phyloP scores from a whole-genome alignment of 148 eudicot genomes.

The Nyssa sinensis region DNA sequence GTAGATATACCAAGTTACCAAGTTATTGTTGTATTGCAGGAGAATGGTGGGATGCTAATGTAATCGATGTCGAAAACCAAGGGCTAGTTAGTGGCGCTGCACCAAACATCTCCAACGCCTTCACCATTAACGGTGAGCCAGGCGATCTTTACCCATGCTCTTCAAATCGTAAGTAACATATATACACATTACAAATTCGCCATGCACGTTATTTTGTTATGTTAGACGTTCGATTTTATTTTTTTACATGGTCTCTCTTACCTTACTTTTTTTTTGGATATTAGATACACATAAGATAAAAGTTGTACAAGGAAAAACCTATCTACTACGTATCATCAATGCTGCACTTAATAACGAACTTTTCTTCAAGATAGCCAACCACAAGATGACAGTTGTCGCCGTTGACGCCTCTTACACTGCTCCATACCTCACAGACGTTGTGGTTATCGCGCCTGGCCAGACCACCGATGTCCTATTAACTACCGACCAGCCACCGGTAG shows the following conservation, averaged over 20 bases:
- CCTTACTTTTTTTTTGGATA: neutral
- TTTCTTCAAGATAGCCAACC: constrained; percentile 71
- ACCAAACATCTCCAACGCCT: constrained; percentile 58
- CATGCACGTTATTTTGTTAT: neutral
- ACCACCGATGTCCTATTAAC: constrained; percentile 64
- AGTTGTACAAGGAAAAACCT: constrained; percentile 54
- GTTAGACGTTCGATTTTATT: neutral
- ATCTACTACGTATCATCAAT: constrained; percentile 69
- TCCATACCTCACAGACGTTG: constrained; percentile 47
- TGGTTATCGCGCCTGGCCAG: constrained; percentile 67
- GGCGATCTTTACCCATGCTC: constrained; percentile 64
- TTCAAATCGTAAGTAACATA: constrained; percentile 37
- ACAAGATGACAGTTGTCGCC: constrained; percentile 65
- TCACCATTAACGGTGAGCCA: constrained; percentile 63
- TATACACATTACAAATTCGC: neutral
- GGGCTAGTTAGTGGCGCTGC: constrained; percentile 40
- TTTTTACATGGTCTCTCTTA: neutral
- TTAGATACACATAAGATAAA: constrained; percentile 40
- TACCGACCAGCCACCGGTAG: constrained; percentile 36
- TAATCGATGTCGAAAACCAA: constrained; percentile 36
- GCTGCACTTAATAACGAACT: constrained; percentile 71
- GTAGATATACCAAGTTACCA: no score
- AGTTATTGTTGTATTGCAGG: constrained; percentile 35
- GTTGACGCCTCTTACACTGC: constrained; percentile 65
- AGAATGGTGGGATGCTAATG: constrained; percentile 81